These are phyloP conservation scores for Juglanconis juglandina DNA, from an alignment of 2,329 filamentous ascomycete species.

Conservation along the genomic window DNA sequence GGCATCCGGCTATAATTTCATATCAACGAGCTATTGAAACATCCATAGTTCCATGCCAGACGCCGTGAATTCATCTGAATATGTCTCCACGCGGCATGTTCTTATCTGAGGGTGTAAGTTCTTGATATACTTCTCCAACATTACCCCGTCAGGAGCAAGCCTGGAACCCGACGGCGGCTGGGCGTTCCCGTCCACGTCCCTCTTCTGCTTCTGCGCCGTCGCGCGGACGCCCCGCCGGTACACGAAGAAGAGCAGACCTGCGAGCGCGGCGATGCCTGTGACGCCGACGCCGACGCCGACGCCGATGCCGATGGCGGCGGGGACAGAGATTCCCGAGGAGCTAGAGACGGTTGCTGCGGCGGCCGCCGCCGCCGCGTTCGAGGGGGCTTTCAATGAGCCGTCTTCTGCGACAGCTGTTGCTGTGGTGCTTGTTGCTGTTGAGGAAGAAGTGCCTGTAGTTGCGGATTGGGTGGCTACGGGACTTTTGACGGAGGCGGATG, in stretches of 20 bases:
- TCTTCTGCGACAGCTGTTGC: no score
- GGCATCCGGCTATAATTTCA: no score
- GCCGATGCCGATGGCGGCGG: conserved; percentile 18
- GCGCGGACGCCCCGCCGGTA: background rate
- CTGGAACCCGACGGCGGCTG: background rate
- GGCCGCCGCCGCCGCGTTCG: background rate
- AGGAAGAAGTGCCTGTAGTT: no score
- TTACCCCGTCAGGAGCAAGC: background rate
- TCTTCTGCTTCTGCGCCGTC: background rate
- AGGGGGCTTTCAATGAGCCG: background rate
- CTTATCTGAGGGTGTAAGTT: no score
- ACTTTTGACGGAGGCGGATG: no score
- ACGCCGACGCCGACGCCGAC: conserved; percentile 28
- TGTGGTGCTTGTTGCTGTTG: no score
- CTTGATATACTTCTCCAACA: background rate
- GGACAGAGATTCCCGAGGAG: background rate
- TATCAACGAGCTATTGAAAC: no score
- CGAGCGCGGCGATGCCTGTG: conserved; percentile 27
- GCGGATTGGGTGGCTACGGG: no score
- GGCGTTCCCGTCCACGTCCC: background rate
- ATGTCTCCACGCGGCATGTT: no score
- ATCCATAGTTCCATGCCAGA: no score
- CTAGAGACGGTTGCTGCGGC: background rate
- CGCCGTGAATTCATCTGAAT: no score
- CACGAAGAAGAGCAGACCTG: background rate